Base-by-base conservation (phyloP, 257 asterid genomes). In the Ehretia macrophylla region DNA sequence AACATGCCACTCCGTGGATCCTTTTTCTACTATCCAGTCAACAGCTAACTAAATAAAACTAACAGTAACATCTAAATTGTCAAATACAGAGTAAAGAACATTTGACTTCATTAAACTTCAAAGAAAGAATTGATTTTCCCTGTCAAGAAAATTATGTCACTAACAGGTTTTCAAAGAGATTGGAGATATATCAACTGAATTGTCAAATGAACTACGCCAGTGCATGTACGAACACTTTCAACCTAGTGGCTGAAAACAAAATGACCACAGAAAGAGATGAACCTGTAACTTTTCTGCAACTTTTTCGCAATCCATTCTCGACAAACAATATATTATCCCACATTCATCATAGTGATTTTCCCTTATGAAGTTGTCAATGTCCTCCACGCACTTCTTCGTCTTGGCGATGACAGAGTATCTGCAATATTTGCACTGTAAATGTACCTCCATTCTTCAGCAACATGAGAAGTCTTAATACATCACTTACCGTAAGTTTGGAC, bases 241-340 rank as follows among this genome's bases (percentile, higher is more conserved):
- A 6, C 35, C 35, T 1, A 27, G 6, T 27, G 3, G 35, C 35
- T 6, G 6, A 3, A 17, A 17, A 12, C 20, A 20, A 52, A 14
- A 2, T 10, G 32, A 49, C 66, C 63, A 54, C 10, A 50, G 65
- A 58, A 61, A 60, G 63, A 62, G 50, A 62, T 70, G 51, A 64
- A 86, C 99, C 97, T 83, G 86, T 54, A 93, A 72, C 77, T 77
- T 93, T 64, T 85, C 96, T 13, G 99, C 89, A 52, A 89, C 96
- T 67, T 82, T 93, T 77, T 93, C 97, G 57, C 99, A 89, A 71
- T 89, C 97, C 94, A 78, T 86, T 82, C 94, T 86, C 18, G 99
- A 93, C 64, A 93, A 86, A 71, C 99, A 93, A 68, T 93, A 93
- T 51, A 93, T 75, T 71, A 93, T 93, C 65, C 99, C 99, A 48